These are phyloP conservation scores for Aspergillus hancockii DNA, from an alignment of 495 filamentous ascomycete genomes.

Conservation along the genomic window DNA sequence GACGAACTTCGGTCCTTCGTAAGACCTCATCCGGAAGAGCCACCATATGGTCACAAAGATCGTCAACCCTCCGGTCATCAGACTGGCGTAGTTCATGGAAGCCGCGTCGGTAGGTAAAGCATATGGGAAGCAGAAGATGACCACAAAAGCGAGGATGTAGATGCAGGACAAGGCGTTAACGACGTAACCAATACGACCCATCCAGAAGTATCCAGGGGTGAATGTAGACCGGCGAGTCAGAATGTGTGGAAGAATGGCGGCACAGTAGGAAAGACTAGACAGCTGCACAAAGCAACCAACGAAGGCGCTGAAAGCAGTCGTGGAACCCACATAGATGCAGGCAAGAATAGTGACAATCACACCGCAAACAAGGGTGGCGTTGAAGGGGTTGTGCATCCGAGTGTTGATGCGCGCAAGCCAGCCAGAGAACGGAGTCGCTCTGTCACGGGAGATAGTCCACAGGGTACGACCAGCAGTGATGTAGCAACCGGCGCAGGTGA, in stretches of 20 bases:
- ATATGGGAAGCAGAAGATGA: conserved; percentile 80
- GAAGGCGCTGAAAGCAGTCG: conserved; percentile 74
- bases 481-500: conserved; percentile 67
- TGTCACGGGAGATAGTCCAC: conserved; percentile 80
- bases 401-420: conserved; percentile 43
- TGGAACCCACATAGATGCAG: conserved; percentile 72
- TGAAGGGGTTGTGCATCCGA: conserved; percentile 63
- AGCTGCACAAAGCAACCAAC: conserved; percentile 73
- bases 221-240: conserved; percentile 64
- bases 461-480: conserved; percentile 74
- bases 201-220: conserved; percentile 66
- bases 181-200: conserved; percentile 60
- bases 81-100: conserved; percentile 71
- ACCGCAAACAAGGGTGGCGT: conserved; percentile 64
- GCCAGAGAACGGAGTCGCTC: conserved; percentile 46
- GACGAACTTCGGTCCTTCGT: conserved; percentile 41
- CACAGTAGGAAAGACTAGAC: conserved; percentile 69
- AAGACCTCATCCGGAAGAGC: conserved; percentile 36
- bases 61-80: conserved; percentile 63
- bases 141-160: conserved; percentile 70
- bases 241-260: conserved; percentile 74
- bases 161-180: conserved; percentile 61
- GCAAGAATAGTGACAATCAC: conserved; percentile 65
- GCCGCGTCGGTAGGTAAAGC: conserved; percentile 52
- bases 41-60: conserved; percentile 46